Base-by-base conservation (phyloP, 2,329 filamentous ascomycete species). In the Colletotrichum viniferum region DNA sequence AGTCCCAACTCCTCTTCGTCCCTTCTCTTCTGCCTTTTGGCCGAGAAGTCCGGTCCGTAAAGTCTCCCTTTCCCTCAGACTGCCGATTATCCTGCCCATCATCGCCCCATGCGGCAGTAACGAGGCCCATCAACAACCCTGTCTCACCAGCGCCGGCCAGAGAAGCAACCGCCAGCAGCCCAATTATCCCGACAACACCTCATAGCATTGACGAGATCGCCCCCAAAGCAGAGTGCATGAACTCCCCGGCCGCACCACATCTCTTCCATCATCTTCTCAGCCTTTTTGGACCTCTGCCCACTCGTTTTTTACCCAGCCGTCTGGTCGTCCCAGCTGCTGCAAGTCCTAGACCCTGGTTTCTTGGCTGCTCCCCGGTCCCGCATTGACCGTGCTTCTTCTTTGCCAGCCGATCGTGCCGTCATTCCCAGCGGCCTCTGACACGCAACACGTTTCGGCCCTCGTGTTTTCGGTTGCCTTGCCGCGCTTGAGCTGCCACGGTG, bases 351-450 rank as follows among this genome's bases (percentile, higher is more conserved):
- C 55, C 55, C 55, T 30, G 24, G 24, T 30, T 58, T 58, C 55
- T 58, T 75, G 73, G 24, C 56, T 52, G 65, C 58, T 13, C 71
- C 71, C 67, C 43, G 56, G 62, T 73, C 69, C 74, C 74, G 71
- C 74, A 70, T 62, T 76, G 74, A 74, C 69, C 69, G 63, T 66
- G 65, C 58, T 71, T 65, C 71, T 70, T 70, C 71, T 61, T 64
- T 52, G 43, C 68, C 60, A 66, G 60, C 71, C 74, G 65, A 76
- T 76, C 48, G 64, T 74, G 52, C 74, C 74, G 74, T 76, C 74
- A 76, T 72, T 63, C 52, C 62, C 72, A 63, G 60, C 72, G 48
- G 30, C 75, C 63, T 68, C 77, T 77, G 77, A 77, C 61, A 77
- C 77, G 62, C 75, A n/a, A 73, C 26, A 48, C 69, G 77, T 77